Evolutionary conservation across 192 early-diverging fungal genomes (phyloP).

Genomic region (Coemansia erecta): DNA sequence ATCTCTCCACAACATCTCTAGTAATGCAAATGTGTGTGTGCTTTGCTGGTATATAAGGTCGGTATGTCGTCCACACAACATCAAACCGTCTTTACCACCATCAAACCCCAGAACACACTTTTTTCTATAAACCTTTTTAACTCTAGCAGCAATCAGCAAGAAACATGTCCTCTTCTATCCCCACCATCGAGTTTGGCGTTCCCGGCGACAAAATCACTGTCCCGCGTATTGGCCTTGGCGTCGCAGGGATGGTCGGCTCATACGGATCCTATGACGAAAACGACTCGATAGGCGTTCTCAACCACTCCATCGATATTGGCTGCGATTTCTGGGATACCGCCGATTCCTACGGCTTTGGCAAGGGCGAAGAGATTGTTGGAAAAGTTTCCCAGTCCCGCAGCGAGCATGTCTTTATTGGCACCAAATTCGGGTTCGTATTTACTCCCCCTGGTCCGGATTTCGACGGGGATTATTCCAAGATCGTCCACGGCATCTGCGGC

Average conservation of each 20-base stretch:
- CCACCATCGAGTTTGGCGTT: constrained; percentile 29
- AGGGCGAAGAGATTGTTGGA: constrained; percentile 51
- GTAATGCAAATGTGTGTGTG: no score
- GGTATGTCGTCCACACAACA: no score
- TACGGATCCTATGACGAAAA: constrained; percentile 41
- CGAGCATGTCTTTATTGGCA: constrained; percentile 2
- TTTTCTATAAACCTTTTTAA: no score
- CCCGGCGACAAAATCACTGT: constrained; percentile 24
- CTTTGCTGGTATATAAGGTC: no score
- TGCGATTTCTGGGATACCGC: constrained; percentile 61
- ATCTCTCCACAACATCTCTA: no score
- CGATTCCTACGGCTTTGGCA: constrained; percentile 58
- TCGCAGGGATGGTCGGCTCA: constrained; percentile 36
- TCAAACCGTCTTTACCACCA: no score
- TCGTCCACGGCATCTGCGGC: constrained; percentile 21
- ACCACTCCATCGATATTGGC: constrained; percentile 57
- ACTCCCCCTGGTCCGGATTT: not conserved
- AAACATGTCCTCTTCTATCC: not conserved
- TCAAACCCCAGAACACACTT: no score
- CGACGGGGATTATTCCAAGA: not conserved
- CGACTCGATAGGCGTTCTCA: constrained; percentile 43
- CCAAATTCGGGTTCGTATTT: not conserved
- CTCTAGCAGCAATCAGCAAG: no score
- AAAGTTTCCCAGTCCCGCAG: constrained; percentile 20
- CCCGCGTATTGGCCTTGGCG: constrained; percentile 38